Evolutionary conservation across 2,329 filamentous ascomycete genomes (phyloP).

Genomic region (Samsoniella hepiali): DNA sequence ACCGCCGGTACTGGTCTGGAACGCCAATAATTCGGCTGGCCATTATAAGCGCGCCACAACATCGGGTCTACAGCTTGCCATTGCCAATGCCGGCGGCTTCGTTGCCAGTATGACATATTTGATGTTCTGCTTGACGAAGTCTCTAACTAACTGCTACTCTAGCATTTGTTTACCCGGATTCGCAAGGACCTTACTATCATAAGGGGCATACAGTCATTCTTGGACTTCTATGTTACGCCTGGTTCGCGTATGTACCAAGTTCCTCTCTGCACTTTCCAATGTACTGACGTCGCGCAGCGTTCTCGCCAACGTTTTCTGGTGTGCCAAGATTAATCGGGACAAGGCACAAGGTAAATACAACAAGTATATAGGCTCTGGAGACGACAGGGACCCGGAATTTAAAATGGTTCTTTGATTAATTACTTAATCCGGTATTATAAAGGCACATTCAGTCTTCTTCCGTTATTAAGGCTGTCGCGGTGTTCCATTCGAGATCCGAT

Average conservation of each 20-base stretch:
- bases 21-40: constrained; percentile 64
- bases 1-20: constrained; percentile 62
- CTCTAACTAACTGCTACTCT: background rate
- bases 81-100: constrained; percentile 66
- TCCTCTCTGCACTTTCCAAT: background rate
- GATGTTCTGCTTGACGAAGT: background rate
- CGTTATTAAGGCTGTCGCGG: no score
- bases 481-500: no score
- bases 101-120: constrained; percentile 48
- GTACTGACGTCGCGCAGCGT: constrained; percentile 40
- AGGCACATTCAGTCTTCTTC: background rate
- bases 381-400: constrained; percentile 63
- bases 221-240: constrained; percentile 57
- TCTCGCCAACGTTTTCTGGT: constrained; percentile 58
- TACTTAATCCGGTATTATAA: background rate
- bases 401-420: constrained; percentile 52
- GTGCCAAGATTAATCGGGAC: constrained; percentile 60
- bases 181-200: constrained; percentile 55
- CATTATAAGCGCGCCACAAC: constrained; percentile 70
- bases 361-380: constrained; percentile 53
- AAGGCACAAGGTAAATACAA: constrained; percentile 59
- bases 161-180: constrained; percentile 59
- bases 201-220: constrained; percentile 60
- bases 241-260: constrained; percentile 55
- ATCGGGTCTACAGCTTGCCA: constrained; percentile 60